These are phyloP conservation scores for Knoxdaviesia proteae DNA, from an alignment of 2,329 filamentous ascomycete species.

Conservation along the genomic window DNA sequence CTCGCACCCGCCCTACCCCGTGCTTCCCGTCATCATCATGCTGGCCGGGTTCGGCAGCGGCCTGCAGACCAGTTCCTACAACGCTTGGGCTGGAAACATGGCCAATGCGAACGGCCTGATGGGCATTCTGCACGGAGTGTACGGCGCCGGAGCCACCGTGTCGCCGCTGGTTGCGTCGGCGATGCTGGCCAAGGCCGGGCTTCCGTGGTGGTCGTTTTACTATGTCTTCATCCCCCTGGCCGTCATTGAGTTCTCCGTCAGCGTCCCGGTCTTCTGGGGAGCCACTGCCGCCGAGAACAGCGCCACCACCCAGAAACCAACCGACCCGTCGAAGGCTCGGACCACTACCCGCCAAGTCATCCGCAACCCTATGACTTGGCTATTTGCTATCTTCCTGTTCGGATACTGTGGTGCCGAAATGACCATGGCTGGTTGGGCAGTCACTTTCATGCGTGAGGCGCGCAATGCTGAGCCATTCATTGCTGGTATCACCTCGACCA, in stretches of 20 bases:
- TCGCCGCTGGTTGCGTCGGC: constrained; percentile 50
- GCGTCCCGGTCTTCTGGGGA: constrained; percentile 38
- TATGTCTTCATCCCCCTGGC: constrained; percentile 49
- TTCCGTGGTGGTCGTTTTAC: constrained; percentile 56
- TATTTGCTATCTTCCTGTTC: constrained; percentile 53
- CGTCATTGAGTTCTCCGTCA: constrained; percentile 30
- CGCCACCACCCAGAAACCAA: constrained; percentile 11
- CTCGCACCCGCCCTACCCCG: constrained; percentile 48
- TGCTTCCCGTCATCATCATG: constrained; percentile 41
- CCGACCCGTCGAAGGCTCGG: constrained; percentile 14
- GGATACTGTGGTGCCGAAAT: constrained; percentile 66
- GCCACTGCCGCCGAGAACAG: constrained; percentile 38
- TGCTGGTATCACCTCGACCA: constrained; percentile 54
- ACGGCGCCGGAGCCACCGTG: constrained; percentile 50
- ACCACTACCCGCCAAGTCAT: constrained; percentile 25
- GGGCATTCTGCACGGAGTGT: constrained; percentile 51
- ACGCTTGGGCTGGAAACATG: constrained; percentile 49
- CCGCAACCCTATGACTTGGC: constrained; percentile 41
- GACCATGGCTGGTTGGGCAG: constrained; percentile 56
- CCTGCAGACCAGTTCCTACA: constrained; percentile 38
- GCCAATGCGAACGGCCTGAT: constrained; percentile 51
- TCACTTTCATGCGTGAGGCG: constrained; percentile 69
- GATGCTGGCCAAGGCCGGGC: constrained; percentile 41
- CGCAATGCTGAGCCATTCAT: constrained; percentile 48
- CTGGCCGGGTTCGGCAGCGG: constrained; percentile 54